A percentile compares a stretch with the other conserved stretches of the same genome.
phyloP scores from a whole-genome alignment of 140 eudicot genomes.

The Cichorium intybus region DNA sequence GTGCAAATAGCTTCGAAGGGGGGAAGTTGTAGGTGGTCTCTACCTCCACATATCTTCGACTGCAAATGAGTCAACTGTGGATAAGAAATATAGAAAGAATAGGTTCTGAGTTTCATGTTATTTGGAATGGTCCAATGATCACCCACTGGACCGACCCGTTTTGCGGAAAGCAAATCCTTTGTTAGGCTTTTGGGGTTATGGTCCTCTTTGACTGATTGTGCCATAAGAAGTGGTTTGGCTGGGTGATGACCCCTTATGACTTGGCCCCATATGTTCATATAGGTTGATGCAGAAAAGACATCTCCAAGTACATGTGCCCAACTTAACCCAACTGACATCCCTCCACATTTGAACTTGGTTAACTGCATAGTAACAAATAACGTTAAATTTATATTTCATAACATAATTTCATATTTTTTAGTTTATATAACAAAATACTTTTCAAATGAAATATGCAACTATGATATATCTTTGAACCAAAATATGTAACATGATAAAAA shows the following conservation, averaged over 20 bases:
- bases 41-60: conserved; percentile 16
- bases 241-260: conserved; percentile 16
- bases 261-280: conserved; percentile 37
- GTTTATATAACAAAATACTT: neutral
- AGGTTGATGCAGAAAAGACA: conserved; percentile 40
- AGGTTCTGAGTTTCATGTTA: conserved; percentile 31
- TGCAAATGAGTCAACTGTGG: conserved; percentile 32
- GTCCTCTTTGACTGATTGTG: conserved; percentile 4
- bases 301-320: conserved; percentile 74
- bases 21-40: neutral
- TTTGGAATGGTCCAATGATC: conserved; percentile 40
- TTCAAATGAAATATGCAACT: no score
- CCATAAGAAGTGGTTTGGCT: conserved; percentile 8
- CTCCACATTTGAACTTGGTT: conserved; percentile 59
- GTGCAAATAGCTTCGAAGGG: conserved; percentile 50
- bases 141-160: conserved; percentile 55
- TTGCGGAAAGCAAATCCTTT: conserved; percentile 37
- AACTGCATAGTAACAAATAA: conserved; percentile 27
- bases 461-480: no score
- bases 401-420: neutral
- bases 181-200: neutral
- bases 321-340: conserved; percentile 49
- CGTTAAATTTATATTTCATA: neutral
- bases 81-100: conserved; percentile 35
- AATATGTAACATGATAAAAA: neutral